A percentile compares a stretch with the other conserved stretches of the same genome.
phyloP scores from a whole-genome alignment of 331 rosid species.

The Quercus tomentella region DNA sequence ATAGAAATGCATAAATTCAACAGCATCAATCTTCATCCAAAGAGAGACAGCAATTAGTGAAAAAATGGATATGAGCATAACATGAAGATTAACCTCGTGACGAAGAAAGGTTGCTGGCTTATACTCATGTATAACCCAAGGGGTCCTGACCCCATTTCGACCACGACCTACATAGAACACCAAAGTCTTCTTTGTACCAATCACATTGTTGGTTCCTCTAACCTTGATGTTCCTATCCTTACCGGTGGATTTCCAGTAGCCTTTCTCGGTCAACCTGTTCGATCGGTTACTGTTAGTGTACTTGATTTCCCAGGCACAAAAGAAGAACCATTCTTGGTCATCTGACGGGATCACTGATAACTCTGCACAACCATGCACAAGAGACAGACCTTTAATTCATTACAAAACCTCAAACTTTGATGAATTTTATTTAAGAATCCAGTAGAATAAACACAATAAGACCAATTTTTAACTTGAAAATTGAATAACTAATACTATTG shows the following conservation, averaged over 20 bases:
- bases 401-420: background rate
- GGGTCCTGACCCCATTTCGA: slow-evolving; percentile 24
- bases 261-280: slow-evolving; percentile 39
- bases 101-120: slow-evolving; percentile 10
- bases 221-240: slow-evolving; percentile 19
- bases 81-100: slow-evolving; percentile 22
- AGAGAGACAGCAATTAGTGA: background rate
- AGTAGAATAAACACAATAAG: background rate
- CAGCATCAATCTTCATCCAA: background rate
- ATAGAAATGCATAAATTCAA: too few relatives aligned
- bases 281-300: slow-evolving; percentile 11
- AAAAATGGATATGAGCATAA: background rate
- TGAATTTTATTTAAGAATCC: too few relatives aligned
- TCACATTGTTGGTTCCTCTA: slow-evolving; percentile 15
- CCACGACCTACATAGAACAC: slow-evolving; percentile 38
- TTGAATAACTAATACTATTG: too few relatives aligned
- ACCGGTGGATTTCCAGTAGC: slow-evolving; percentile 71
- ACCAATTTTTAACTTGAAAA: background rate
- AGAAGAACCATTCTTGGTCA: slow-evolving; percentile 53
- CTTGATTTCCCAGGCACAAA: slow-evolving; percentile 33
- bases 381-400: background rate
- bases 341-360: slow-evolving; percentile 19
- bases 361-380: slow-evolving; percentile 10
- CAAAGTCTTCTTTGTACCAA: slow-evolving; percentile 62
- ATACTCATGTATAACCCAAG: slow-evolving; percentile 71